Evolutionary conservation across 2,329 filamentous ascomycete species (phyloP).

Genomic region (Fusarium bulbicola): DNA sequence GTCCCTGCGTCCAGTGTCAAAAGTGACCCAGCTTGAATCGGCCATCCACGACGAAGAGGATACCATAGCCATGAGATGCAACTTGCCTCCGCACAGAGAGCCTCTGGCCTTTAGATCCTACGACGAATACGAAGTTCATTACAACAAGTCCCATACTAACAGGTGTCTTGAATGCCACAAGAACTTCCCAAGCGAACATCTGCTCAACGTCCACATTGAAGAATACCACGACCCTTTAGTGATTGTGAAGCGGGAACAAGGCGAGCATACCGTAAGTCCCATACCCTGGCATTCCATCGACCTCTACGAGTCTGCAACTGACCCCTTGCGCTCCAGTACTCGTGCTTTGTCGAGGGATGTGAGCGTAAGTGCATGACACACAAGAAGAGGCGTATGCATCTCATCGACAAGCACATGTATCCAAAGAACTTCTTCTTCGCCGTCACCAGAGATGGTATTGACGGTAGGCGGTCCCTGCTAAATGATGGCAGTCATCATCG

Average conservation of each 20-base stretch:
- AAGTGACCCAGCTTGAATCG: conserved; percentile 69
- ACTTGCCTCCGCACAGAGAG: conserved; percentile 80
- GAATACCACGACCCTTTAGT: conserved; percentile 89
- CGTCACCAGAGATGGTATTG: conserved; percentile 89
- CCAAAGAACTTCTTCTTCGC: conserved; percentile 89
- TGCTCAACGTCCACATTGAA: conserved; percentile 84
- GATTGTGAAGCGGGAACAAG: conserved; percentile 75
- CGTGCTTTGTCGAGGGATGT: conserved; percentile 90
- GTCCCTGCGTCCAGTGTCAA: conserved; percentile 52
- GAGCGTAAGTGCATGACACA: conserved; percentile 84
- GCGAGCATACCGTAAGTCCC: conserved; percentile 81
- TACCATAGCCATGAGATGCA: conserved; percentile 74
- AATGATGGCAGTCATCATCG: conserved; percentile 62
- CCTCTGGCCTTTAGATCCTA: conserved; percentile 77
- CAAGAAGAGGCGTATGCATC: conserved; percentile 85
- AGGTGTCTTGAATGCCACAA: conserved; percentile 84
- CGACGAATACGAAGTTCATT: conserved; percentile 87
- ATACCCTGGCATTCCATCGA: not conserved
- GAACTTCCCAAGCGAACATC: conserved; percentile 87
- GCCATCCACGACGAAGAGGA: conserved; percentile 47
- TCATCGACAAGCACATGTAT: conserved; percentile 95
- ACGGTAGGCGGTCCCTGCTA: conserved; percentile 82
- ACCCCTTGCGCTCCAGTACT: conserved; percentile 65
- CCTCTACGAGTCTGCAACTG: not conserved
- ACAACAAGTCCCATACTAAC: conserved; percentile 81